phyloP scores from a whole-genome alignment of 2,329 filamentous ascomycete species.

The Thielaviopsis punctulata region DNA sequence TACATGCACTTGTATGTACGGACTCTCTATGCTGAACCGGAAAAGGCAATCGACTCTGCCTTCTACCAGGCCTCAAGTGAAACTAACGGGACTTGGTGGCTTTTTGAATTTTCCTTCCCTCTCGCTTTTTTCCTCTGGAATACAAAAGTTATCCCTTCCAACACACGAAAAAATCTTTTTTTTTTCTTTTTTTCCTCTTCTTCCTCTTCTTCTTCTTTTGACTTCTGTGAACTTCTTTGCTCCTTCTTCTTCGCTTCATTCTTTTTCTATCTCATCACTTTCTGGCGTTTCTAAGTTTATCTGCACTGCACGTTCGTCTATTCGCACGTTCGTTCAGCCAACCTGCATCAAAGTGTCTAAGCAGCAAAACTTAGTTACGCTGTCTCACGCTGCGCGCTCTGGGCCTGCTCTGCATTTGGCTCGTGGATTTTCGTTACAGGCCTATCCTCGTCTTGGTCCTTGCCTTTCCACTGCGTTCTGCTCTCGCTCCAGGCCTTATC shows the following conservation, averaged over 20 bases:
- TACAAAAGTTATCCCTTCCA: not conserved
- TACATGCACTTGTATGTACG: too few relatives aligned
- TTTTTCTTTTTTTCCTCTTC: not conserved
- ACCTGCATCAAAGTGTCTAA: not conserved
- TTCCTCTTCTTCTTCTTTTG: not conserved
- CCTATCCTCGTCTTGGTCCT: conserved; percentile 2
- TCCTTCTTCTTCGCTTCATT: not conserved
- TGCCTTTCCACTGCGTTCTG: not conserved
- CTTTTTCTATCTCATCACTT: not conserved
- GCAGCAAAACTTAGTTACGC: too few relatives aligned
- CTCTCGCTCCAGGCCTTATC: not conserved
- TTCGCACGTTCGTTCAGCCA: too few relatives aligned
- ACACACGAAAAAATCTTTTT: not conserved
- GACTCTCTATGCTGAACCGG: too few relatives aligned
- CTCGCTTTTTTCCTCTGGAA: too few relatives aligned
- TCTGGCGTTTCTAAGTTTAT: too few relatives aligned
- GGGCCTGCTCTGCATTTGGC: not conserved
- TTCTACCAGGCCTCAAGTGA: too few relatives aligned
- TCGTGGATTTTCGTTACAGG: conserved; percentile 3
- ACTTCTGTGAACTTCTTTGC: not conserved
- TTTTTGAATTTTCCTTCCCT: too few relatives aligned
- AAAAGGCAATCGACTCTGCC: too few relatives aligned
- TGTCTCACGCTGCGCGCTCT: not conserved
- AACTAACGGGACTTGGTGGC: too few relatives aligned
- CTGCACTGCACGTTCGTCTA: too few relatives aligned